Evolutionary conservation across 768 basidiomycete genomes (phyloP).

Genomic region (Macrocybe gigantea): DNA sequence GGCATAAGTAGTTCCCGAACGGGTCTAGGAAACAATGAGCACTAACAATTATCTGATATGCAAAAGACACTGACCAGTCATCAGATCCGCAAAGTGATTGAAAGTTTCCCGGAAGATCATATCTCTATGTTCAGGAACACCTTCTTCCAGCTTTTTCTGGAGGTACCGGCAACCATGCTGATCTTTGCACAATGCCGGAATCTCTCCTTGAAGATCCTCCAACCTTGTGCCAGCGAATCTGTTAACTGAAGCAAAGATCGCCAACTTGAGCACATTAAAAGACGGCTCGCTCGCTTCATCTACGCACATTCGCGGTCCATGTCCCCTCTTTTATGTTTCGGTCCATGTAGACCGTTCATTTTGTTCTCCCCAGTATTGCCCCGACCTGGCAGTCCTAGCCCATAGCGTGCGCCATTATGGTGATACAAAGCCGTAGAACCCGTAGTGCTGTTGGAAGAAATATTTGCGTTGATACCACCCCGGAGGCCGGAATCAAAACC

Average conservation of each 20-base stretch:
- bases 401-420: slow-evolving; percentile 74
- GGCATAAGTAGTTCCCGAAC: slow-evolving; percentile 98
- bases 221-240: slow-evolving; percentile 94
- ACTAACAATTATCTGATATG: slow-evolving; percentile 1
- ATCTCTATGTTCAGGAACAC: slow-evolving; percentile 90
- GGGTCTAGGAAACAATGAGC: slow-evolving; percentile 54
- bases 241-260: slow-evolving; percentile 56
- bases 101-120: slow-evolving; percentile 99
- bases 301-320: slow-evolving; percentile 76
- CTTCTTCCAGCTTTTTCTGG: slow-evolving; percentile 98
- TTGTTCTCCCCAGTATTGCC: slow-evolving; percentile 47
- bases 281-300: slow-evolving; percentile 6
- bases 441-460: slow-evolving; percentile 29
- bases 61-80: slow-evolving; percentile 66
- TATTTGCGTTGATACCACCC: slow-evolving; percentile 15
- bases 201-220: slow-evolving; percentile 94
- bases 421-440: slow-evolving; percentile 78
- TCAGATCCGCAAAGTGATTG: slow-evolving; percentile 94
- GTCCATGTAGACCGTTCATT: slow-evolving; percentile 86
- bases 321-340: slow-evolving; percentile 93
- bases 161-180: slow-evolving; percentile 98
- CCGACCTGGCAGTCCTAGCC: slow-evolving; percentile 55
- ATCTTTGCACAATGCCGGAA: slow-evolving; percentile 92
- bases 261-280: slow-evolving; percentile 3
- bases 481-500: slow-evolving; percentile 47